Conservation (phyloP, 1,284 basidiomycete genomes). For the Moniliophthora roreri region DNA sequence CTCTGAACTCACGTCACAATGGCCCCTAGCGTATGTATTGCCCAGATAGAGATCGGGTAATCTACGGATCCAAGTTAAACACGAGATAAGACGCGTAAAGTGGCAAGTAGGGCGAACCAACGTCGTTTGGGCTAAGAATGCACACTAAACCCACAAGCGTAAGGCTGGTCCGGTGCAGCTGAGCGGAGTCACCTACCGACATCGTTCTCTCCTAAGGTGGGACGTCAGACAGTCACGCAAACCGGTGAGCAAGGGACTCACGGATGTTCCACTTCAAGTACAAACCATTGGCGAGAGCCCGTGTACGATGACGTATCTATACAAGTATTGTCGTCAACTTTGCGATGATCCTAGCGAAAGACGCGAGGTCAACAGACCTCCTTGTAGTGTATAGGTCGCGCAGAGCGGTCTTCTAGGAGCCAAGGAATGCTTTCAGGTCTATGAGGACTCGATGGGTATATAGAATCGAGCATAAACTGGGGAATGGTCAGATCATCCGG, state of each 20-base stretch:
- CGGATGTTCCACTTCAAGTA: conserved; percentile 56
- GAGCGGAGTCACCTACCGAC: conserved; percentile 31
- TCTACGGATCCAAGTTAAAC: conserved; percentile 39
- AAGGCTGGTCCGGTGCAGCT: background rate
- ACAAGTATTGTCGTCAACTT: no score
- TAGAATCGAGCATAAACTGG: conserved; percentile 69
- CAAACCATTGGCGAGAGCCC: conserved; percentile 63
- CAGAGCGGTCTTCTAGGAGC: conserved; percentile 67
- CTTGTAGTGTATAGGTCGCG: conserved; percentile 42
- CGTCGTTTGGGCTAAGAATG: conserved; percentile 66
- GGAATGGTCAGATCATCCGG: conserved; percentile 72
- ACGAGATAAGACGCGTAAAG: background rate
- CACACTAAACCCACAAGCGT: conserved; percentile 46
- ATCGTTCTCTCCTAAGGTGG: conserved; percentile 32
- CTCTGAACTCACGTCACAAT: conserved; percentile 58
- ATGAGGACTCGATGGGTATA: conserved; percentile 48
- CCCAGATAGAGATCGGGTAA: conserved; percentile 75
- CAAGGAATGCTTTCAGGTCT: conserved; percentile 48
- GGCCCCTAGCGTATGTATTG: conserved; percentile 69
- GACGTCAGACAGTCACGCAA: conserved; percentile 4
- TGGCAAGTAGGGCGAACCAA: conserved; percentile 39
- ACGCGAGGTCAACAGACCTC: conserved; percentile 41
- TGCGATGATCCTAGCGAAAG: conserved; percentile 4
- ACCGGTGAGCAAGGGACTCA: conserved; percentile 30
- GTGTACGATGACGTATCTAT: conserved; percentile 51